Conservation (phyloP, 257 asterid species). For the Plantago ovata region DNA sequence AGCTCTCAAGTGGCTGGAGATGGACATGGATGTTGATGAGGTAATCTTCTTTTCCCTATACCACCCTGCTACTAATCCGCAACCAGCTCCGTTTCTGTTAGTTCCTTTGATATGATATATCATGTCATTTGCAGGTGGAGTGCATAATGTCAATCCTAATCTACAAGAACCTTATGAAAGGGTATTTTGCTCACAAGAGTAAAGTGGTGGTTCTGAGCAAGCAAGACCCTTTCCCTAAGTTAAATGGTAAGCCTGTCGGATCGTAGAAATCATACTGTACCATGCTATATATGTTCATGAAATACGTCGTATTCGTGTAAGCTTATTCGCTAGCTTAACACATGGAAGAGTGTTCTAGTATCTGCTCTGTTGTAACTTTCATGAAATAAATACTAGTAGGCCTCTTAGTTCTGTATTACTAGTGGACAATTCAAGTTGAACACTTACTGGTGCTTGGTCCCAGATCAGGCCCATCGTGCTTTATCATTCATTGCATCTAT, state of each 20-base stretch:
- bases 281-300: no score
- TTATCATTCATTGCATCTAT: no score
- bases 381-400: no score
- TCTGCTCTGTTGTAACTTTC: no score
- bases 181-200: constrained; percentile 96
- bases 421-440: no score
- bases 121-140: constrained; percentile 58
- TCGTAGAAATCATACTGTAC: constrained; percentile 29
- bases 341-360: no score
- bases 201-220: constrained; percentile 91
- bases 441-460: no score
- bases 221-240: constrained; percentile 93
- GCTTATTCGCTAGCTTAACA: no score
- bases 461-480: no score
- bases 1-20: constrained; percentile 87
- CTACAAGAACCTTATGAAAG: constrained; percentile 85
- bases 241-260: constrained; percentile 74
- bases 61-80: neutral
- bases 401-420: no score
- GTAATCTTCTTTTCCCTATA: constrained; percentile 30
- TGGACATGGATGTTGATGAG: constrained; percentile 92
- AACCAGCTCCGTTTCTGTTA: neutral
- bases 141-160: constrained; percentile 87
- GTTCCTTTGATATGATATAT: neutral
- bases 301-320: no score